Conservation (phyloP, 441 rosid genomes). For the Jatropha podagrica region DNA sequence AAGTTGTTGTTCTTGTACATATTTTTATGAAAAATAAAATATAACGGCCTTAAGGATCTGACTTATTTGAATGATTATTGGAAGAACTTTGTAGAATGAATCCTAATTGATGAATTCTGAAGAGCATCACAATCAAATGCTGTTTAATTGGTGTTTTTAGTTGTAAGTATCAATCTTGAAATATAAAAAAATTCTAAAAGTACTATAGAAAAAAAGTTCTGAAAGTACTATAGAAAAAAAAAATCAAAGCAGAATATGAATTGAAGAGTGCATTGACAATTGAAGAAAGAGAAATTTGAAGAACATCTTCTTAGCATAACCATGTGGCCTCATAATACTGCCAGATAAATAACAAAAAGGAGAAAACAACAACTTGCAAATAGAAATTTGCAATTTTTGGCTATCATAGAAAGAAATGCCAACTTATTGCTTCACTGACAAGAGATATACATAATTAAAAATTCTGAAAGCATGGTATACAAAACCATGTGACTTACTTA, state of each 20-base stretch:
- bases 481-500: background rate
- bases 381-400: background rate
- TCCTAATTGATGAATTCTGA: no score
- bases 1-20: no score
- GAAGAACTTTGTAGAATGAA: background rate
- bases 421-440: background rate
- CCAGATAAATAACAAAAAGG: background rate
- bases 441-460: background rate
- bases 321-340: background rate
- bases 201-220: no score
- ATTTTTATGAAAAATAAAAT: no score
- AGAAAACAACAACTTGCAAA: background rate
- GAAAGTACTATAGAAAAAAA: no score
- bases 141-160: no score
- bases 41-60: no score
- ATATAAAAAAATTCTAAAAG: no score
- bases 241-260: background rate
- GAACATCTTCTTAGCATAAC: background rate
- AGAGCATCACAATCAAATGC: no score
- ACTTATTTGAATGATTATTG: background rate
- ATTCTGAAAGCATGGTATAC: background rate
- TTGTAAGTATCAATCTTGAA: no score
- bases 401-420: background rate
- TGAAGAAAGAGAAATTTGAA: background rate
- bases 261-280: background rate